Evolutionary conservation across 192 early-diverging fungal genomes (phyloP).

Genomic region (Chytriomyces hyalinus): DNA sequence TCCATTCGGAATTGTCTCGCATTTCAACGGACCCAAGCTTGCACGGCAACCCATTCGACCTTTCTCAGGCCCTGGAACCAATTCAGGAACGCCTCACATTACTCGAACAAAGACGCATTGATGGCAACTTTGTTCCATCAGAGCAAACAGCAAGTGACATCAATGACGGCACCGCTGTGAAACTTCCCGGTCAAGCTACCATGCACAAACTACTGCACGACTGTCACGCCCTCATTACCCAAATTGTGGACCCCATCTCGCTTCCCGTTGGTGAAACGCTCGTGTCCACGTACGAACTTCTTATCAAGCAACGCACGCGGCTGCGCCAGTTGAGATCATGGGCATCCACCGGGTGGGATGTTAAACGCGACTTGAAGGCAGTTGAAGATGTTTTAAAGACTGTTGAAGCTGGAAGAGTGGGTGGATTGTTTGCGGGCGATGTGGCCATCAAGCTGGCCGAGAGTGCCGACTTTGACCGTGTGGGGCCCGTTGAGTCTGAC

Average conservation of each 20-base stretch:
- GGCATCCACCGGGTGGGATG: constrained; percentile 19
- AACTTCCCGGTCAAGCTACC: constrained; percentile 28
- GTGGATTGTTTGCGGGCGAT: constrained; percentile 22
- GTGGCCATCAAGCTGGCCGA: not conserved
- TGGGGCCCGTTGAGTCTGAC: not conserved
- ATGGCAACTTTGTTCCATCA: constrained; percentile 23
- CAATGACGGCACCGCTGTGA: constrained; percentile 4
- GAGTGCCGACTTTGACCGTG: constrained; percentile 5
- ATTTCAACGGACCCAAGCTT: not conserved
- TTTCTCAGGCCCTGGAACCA: constrained; percentile 6
- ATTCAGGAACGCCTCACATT: constrained; percentile 1
- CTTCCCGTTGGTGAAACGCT: constrained; percentile 36
- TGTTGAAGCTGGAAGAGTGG: constrained; percentile 3
- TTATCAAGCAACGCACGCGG: constrained; percentile 25
- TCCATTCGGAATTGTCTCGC: constrained; percentile 20
- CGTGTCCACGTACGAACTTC: constrained; percentile 29
- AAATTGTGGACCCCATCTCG: constrained; percentile 31
- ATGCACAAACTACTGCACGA: constrained; percentile 35
- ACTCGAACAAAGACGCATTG: constrained; percentile 22
- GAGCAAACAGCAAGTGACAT: not conserved
- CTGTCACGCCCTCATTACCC: constrained; percentile 22
- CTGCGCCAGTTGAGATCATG: constrained; percentile 20
- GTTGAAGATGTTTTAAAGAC: constrained; percentile 21
- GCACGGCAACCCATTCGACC: constrained; percentile 5
- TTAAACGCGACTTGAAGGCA: not conserved